Percentiles rank a stretch among this genome's conserved stretches.
These are phyloP conservation scores for Parathielavia appendiculata DNA, from an alignment of 495 filamentous ascomycete genomes.

Conservation along the genomic window DNA sequence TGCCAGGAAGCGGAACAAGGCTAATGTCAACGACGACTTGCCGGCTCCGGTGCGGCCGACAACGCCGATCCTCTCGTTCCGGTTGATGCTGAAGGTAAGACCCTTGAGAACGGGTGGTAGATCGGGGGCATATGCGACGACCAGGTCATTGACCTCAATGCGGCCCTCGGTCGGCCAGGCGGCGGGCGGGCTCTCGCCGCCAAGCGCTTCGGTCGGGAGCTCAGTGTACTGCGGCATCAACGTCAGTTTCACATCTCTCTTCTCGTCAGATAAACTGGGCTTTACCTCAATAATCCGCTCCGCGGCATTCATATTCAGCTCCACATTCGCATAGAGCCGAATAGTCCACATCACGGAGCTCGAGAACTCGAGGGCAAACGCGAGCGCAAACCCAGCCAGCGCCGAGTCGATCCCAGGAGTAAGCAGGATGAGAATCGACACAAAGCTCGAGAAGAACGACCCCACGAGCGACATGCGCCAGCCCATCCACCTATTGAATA, in stretches of 20 bases:
- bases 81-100: constrained; percentile 62
- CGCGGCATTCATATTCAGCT: constrained; percentile 79
- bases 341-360: constrained; percentile 54
- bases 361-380: constrained; percentile 53
- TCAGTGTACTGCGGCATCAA: constrained; percentile 50
- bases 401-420: constrained; percentile 62
- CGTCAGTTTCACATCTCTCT: not conserved
- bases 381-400: constrained; percentile 73
- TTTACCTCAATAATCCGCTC: constrained; percentile 70
- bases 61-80: constrained; percentile 73
- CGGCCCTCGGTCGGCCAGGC: constrained; percentile 75
- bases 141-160: constrained; percentile 66
- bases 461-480: constrained; percentile 67
- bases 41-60: constrained; percentile 84
- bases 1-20: constrained; percentile 78
- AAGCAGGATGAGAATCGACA: constrained; percentile 60
- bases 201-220: constrained; percentile 62
- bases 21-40: constrained; percentile 78
- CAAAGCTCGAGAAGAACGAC: constrained; percentile 60
- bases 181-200: constrained; percentile 58
- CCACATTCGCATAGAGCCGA: constrained; percentile 57
- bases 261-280: not conserved
- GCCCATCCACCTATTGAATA: constrained; percentile 70
- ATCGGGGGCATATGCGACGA: constrained; percentile 70
- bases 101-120: constrained; percentile 72